These are phyloP conservation scores for Mycosarcoma mackinlayi DNA, from an alignment of 1,284 basidiomycete genomes.

Conservation along the genomic window DNA sequence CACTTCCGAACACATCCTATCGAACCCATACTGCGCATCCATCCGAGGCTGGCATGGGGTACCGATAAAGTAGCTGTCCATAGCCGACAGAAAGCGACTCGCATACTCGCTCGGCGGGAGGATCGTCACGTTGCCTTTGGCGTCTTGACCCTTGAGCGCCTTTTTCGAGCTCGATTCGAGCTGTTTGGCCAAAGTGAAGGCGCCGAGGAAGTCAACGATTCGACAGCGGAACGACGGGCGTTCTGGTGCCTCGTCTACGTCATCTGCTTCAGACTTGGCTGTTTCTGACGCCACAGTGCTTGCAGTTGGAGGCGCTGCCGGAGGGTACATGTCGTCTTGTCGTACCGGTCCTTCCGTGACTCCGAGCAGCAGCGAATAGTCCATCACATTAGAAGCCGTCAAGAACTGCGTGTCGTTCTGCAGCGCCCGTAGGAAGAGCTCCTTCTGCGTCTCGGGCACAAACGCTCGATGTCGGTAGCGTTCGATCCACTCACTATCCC, in stretches of 20 bases:
- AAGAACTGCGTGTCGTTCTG: conserved; percentile 60
- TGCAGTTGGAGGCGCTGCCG: conserved; percentile 13
- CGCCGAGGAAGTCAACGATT: conserved; percentile 63
- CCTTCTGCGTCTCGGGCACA: conserved; percentile 55
- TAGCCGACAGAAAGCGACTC: conserved; percentile 48
- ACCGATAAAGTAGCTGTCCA: conserved; percentile 57
- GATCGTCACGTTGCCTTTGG: conserved; percentile 60
- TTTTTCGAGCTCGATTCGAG: conserved; percentile 59
- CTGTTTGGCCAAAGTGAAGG: conserved; percentile 60
- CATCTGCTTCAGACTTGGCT: conserved; percentile 6
- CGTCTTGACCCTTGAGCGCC: conserved; percentile 56
- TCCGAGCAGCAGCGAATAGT: conserved; percentile 63
- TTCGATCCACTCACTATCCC: conserved; percentile 56
- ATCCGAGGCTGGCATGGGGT: conserved; percentile 45
- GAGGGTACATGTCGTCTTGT: conserved; percentile 39
- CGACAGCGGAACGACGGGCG: conserved; percentile 48
- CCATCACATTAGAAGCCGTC: conserved; percentile 61
- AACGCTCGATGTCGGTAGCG: conserved; percentile 48
- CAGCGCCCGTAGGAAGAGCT: conserved; percentile 50
- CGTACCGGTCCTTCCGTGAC: conserved; percentile 48
- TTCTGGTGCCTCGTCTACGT: conserved; percentile 14
- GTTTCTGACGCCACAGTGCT: no score
- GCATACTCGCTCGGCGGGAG: conserved; percentile 61
- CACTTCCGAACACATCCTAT: conserved; percentile 32
- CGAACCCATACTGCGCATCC: conserved; percentile 37